phyloP scores from a whole-genome alignment of 2,329 filamentous ascomycete species.

The Trichoderma cornu-damae region DNA sequence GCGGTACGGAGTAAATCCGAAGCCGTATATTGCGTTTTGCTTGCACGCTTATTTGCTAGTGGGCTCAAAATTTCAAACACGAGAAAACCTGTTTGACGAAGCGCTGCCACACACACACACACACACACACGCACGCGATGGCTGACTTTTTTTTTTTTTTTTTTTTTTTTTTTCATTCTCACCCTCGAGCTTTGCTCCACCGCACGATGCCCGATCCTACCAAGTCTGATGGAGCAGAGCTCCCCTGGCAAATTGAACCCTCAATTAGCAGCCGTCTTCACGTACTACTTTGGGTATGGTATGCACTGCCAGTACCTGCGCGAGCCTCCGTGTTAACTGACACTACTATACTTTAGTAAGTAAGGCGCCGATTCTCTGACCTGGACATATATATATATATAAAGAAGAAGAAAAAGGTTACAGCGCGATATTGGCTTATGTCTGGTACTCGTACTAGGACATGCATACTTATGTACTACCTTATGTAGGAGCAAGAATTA shows the following conservation, averaged over 20 bases:
- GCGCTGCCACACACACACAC: too few species aligned
- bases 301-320: too few species aligned
- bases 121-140: too few species aligned
- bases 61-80: slow-evolving; percentile 6
- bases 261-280: slow-evolving; percentile 5
- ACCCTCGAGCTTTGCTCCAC: not conserved
- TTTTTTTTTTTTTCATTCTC: slow-evolving; percentile 12
- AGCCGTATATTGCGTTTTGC: not conserved
- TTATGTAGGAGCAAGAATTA: too few species aligned
- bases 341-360: too few species aligned
- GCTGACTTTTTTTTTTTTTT: too few species aligned
- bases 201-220: slow-evolving; percentile 5
- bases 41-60: not conserved
- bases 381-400: too few species aligned
- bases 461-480: too few species aligned
- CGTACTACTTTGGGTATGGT: not conserved
- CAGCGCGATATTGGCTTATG: too few species aligned
- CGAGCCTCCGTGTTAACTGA: not conserved
- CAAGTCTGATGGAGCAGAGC: slow-evolving; percentile 1
- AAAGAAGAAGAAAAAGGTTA: too few species aligned
- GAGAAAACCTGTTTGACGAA: not conserved
- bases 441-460: too few species aligned
- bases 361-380: too few species aligned
- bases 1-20: slow-evolving; percentile 7
- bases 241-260: not conserved